Percentiles rank a stretch among this genome's conserved stretches.
Conservation (phyloP, 2,329 filamentous ascomycete genomes). For the Cladobotryum mycophilum region DNA sequence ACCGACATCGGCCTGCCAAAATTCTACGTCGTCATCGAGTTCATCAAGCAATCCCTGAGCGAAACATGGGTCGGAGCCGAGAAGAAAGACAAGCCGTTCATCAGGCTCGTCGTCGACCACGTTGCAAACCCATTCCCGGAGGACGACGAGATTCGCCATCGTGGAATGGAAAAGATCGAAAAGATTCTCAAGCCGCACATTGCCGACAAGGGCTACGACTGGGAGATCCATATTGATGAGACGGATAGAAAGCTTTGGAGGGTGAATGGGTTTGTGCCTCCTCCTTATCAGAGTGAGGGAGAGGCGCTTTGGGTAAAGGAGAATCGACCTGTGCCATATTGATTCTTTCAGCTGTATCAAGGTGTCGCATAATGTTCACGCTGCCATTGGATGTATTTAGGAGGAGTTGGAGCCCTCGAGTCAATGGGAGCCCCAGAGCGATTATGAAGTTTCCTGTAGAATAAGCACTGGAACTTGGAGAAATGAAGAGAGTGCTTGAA, state of each 20-base stretch:
- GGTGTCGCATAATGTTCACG: no score
- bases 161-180: not conserved
- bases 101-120: constrained; percentile 9
- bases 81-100: constrained; percentile 6
- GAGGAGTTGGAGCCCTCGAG: no score
- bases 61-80: constrained; percentile 7
- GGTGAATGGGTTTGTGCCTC: constrained; percentile 34
- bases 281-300: constrained; percentile 27
- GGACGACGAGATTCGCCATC: not conserved
- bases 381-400: no score
- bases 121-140: constrained; percentile 4
- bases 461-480: no score
- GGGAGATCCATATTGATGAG: constrained; percentile 38
- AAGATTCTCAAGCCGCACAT: constrained; percentile 9
- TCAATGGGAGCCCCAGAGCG: no score
- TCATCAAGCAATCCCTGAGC: constrained; percentile 5
- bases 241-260: constrained; percentile 38
- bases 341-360: no score
- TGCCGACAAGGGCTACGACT: constrained; percentile 31
- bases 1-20: constrained; percentile 3
- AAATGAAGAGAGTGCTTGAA: no score
- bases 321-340: constrained; percentile 3
- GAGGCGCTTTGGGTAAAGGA: constrained; percentile 26
- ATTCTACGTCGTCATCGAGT: constrained; percentile 12
- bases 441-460: no score